phyloP scores from a whole-genome alignment of 225 moss, liverwort and hornwort genomes.

The Neckera pumila region DNA sequence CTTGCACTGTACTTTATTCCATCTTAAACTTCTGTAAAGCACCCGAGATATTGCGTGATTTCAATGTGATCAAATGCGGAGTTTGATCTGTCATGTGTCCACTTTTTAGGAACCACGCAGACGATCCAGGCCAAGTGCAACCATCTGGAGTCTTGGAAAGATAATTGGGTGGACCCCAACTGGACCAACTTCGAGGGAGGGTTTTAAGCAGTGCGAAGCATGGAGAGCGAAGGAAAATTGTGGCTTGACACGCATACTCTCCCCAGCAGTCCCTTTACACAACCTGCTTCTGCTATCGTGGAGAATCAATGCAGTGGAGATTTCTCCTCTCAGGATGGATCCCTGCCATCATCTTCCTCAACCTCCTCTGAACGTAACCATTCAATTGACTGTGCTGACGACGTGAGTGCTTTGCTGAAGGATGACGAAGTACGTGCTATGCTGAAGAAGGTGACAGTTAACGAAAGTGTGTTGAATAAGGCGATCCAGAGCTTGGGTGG shows the following conservation, averaged over 20 bases:
- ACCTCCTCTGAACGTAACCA: constrained; percentile 20
- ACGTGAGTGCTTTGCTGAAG: constrained; percentile 26
- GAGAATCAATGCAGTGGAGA: constrained; percentile 29
- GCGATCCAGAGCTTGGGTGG: constrained; percentile 45
- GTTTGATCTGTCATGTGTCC: neutral
- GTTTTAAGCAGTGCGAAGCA: neutral
- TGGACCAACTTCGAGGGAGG: neutral
- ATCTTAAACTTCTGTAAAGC: neutral
- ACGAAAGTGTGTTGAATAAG: constrained; percentile 32
- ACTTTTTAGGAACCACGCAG: neutral
- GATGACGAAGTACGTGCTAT: constrained; percentile 40
- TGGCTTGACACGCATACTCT: neutral
- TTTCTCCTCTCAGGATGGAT: constrained; percentile 28
- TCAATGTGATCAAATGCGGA: neutral
- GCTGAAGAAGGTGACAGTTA: constrained; percentile 46
- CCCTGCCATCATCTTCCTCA: constrained; percentile 26
- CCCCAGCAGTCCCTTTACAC: neutral
- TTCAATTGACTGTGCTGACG: neutral
- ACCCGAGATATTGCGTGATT: neutral
- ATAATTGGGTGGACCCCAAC: neutral
- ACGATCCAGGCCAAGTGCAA: too few species aligned
- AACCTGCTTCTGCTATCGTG: neutral
- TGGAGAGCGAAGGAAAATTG: neutral
- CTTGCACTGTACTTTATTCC: neutral
- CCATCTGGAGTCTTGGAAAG: neutral